phyloP scores from a whole-genome alignment of 1,139 yeast genomes.

The Geotrichum klebahnii region DNA sequence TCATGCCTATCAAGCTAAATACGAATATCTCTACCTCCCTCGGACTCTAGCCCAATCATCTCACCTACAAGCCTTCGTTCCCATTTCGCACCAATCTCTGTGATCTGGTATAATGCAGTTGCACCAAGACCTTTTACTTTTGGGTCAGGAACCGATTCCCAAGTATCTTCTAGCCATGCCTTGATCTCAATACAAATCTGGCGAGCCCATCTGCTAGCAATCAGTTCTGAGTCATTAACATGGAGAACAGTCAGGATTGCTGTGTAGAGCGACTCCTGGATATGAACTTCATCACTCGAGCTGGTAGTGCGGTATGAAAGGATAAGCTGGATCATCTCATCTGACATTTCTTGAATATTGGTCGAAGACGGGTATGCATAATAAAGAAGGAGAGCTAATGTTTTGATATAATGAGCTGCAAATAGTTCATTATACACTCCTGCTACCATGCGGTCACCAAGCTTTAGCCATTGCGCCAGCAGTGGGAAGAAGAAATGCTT shows the following conservation, averaged over 20 bases:
- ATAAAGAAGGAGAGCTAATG: slow-evolving; percentile 53
- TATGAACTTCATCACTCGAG: slow-evolving; percentile 6
- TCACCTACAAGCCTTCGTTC: slow-evolving; percentile 33
- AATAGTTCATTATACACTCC: slow-evolving; percentile 56
- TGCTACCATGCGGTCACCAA: slow-evolving; percentile 32
- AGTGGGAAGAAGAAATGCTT: slow-evolving; percentile 54
- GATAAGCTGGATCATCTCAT: slow-evolving; percentile 48
- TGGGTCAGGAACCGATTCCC: slow-evolving; percentile 46
- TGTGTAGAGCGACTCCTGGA: slow-evolving; percentile 16
- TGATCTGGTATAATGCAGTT: slow-evolving; percentile 46
- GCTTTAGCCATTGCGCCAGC: slow-evolving; percentile 46
- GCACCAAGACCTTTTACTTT: slow-evolving; percentile 49
- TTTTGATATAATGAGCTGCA: slow-evolving; percentile 56
- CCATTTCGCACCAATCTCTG: slow-evolving; percentile 36
- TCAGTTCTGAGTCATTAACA: slow-evolving; percentile 41
- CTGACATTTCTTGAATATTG: slow-evolving; percentile 54
- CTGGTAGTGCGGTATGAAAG: slow-evolving; percentile 25
- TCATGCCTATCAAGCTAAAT: not conserved
- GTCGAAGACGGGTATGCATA: slow-evolving; percentile 54
- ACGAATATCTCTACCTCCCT: slow-evolving; percentile 17
- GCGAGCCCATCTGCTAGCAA: slow-evolving; percentile 38
- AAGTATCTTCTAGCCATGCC: slow-evolving; percentile 44
- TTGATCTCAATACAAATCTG: slow-evolving; percentile 40
- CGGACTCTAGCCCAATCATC: slow-evolving; percentile 23
- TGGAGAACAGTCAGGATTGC: slow-evolving; percentile 21